These are phyloP conservation scores for Leptographium procerum DNA, from an alignment of 2,329 filamentous ascomycete genomes.

Conservation along the genomic window DNA sequence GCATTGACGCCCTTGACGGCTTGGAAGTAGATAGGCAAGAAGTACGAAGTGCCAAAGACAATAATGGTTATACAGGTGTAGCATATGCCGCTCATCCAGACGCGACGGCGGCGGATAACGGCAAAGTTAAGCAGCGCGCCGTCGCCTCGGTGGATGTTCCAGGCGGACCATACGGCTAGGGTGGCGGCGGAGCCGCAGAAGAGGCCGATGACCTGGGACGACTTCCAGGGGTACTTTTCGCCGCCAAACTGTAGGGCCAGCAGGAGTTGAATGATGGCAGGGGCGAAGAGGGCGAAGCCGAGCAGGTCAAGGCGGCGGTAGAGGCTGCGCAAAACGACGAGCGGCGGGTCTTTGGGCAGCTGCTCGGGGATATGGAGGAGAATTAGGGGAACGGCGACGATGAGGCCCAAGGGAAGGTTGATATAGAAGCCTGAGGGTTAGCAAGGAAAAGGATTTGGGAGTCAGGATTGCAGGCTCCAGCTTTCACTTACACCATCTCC, in stretches of 20 bases:
- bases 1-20: slow-evolving; percentile 18
- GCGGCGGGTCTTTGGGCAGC: slow-evolving; percentile 18
- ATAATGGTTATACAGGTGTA: slow-evolving; percentile 13
- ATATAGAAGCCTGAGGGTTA: slow-evolving; percentile 28
- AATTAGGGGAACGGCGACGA: slow-evolving; percentile 22
- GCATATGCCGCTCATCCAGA: slow-evolving; percentile 16
- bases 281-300: slow-evolving; percentile 32
- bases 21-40: slow-evolving; percentile 28
- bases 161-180: slow-evolving; percentile 29
- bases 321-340: slow-evolving; percentile 16
- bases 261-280: slow-evolving; percentile 28
- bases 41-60: slow-evolving; percentile 16
- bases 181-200: slow-evolving; percentile 25
- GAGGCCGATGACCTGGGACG: slow-evolving; percentile 28
- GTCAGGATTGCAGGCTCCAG: too few species aligned
- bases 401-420: slow-evolving; percentile 31
- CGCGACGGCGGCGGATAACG: slow-evolving; percentile 12
- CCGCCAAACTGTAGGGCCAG: slow-evolving; percentile 34
- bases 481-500: slow-evolving; percentile 36
- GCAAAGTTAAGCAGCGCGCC: slow-evolving; percentile 18
- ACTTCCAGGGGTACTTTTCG: slow-evolving; percentile 26
- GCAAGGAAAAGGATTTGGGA: too few species aligned
- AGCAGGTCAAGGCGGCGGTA: slow-evolving; percentile 26
- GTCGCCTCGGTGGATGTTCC: slow-evolving; percentile 25
- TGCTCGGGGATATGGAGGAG: slow-evolving; percentile 26